These are phyloP conservation scores for Phyllosticta citribraziliensis DNA, from an alignment of 2,329 filamentous ascomycete genomes.

Conservation along the genomic window DNA sequence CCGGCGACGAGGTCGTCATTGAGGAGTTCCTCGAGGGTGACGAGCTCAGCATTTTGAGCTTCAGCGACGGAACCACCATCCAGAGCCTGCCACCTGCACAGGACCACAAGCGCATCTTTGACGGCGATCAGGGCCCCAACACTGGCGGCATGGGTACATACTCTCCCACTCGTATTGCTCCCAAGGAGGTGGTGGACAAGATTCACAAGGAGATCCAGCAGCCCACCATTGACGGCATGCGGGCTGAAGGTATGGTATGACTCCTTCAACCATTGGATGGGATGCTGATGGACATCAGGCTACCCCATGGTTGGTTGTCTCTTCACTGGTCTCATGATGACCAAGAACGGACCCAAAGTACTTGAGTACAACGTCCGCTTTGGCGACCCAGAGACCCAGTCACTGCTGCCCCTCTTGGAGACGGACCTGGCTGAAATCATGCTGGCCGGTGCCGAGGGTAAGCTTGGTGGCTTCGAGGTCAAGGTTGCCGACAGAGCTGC, in stretches of 20 bases:
- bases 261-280: background rate
- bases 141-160: slow-evolving; percentile 98
- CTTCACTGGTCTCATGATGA: slow-evolving; percentile 93
- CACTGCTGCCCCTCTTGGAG: slow-evolving; percentile 69
- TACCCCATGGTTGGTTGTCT: slow-evolving; percentile 53
- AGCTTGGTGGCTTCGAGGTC: slow-evolving; percentile 59
- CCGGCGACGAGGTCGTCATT: slow-evolving; percentile 86
- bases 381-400: slow-evolving; percentile 87
- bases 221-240: slow-evolving; percentile 83
- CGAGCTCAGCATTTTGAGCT: slow-evolving; percentile 83
- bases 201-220: slow-evolving; percentile 78
- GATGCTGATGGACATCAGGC: slow-evolving; percentile 11
- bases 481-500: slow-evolving; percentile 55
- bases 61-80: slow-evolving; percentile 81
- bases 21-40: slow-evolving; percentile 90
- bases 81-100: slow-evolving; percentile 80
- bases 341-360: slow-evolving; percentile 66
- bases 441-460: slow-evolving; percentile 70
- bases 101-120: slow-evolving; percentile 91
- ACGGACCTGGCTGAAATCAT: slow-evolving; percentile 83
- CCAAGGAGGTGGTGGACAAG: slow-evolving; percentile 56
- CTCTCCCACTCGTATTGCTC: slow-evolving; percentile 54
- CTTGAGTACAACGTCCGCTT: slow-evolving; percentile 92
- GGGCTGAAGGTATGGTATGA: slow-evolving; percentile 50
- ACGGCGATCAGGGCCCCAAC: slow-evolving; percentile 84